Evolutionary conservation across 495 filamentous ascomycete species (phyloP).

Genomic region (Astrocystis sublimbata): DNA sequence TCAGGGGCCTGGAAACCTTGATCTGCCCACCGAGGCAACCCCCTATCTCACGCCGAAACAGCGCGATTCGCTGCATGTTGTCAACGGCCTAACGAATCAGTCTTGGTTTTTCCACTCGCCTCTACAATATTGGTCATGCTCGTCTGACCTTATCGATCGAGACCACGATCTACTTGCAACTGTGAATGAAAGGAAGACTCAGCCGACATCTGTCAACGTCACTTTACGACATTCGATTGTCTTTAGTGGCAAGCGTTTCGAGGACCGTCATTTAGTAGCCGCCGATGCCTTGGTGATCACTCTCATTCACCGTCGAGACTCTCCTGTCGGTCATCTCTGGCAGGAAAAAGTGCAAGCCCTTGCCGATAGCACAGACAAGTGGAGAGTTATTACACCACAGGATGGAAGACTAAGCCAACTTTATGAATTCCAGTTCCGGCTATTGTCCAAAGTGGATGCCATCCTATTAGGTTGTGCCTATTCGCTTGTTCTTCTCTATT

Average conservation of each 20-base stretch:
- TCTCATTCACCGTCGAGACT: constrained; percentile 62
- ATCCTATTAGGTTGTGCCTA: constrained; percentile 62
- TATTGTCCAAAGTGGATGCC: constrained; percentile 62
- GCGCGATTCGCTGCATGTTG: constrained; percentile 51
- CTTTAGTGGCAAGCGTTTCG: constrained; percentile 71
- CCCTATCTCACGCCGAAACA: constrained; percentile 39
- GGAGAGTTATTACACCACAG: constrained; percentile 54
- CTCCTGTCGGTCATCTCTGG: constrained; percentile 60
- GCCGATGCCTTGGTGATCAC: constrained; percentile 75
- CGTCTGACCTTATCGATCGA: constrained; percentile 49
- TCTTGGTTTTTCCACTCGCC: constrained; percentile 72
- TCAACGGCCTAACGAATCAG: constrained; percentile 52
- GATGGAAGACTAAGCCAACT: constrained; percentile 57
- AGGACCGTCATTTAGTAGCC: constrained; percentile 58
- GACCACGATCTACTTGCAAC: constrained; percentile 63
- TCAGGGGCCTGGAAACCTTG: constrained; percentile 17
- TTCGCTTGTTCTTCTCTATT: constrained; percentile 56
- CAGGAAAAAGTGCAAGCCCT: constrained; percentile 52
- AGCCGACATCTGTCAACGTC: constrained; percentile 62
- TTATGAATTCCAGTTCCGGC: constrained; percentile 72
- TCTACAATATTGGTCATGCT: constrained; percentile 73
- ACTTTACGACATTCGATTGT: constrained; percentile 71
- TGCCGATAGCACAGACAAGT: constrained; percentile 47
- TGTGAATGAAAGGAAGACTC: constrained; percentile 58
- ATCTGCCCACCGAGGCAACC: constrained; percentile 26